These are phyloP conservation scores for Wallemia hederae DNA, from an alignment of 1,284 basidiomycete species.

Conservation along the genomic window DNA sequence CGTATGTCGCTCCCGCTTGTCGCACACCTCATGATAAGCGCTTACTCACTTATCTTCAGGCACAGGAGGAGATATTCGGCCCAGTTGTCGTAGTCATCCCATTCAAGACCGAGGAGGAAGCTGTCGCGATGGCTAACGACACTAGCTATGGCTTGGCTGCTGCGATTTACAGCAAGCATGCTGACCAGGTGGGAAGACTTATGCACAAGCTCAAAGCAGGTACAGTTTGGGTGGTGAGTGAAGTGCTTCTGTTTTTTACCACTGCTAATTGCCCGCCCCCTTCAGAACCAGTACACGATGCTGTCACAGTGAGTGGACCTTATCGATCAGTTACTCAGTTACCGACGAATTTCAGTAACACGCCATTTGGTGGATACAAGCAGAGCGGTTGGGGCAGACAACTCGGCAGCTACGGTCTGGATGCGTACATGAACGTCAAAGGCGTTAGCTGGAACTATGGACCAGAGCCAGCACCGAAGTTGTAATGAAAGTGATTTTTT, in stretches of 20 bases:
- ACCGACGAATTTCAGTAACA: conserved; percentile 26
- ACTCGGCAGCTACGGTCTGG: conserved; percentile 58
- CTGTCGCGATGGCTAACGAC: conserved; percentile 43
- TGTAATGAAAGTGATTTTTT: neutral
- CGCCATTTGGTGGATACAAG: conserved; percentile 83
- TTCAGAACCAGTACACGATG: conserved; percentile 47
- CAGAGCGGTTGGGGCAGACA: conserved; percentile 50
- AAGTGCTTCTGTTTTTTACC: neutral
- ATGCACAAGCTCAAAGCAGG: conserved; percentile 55
- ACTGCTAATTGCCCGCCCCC: neutral
- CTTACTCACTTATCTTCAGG: neutral
- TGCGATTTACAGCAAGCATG: conserved; percentile 60
- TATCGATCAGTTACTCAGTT: neutral
- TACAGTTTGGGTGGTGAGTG: conserved; percentile 30
- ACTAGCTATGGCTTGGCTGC: conserved; percentile 66
- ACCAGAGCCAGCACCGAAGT: neutral
- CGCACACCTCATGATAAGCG: neutral
- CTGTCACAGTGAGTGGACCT: conserved; percentile 18
- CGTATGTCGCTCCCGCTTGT: neutral
- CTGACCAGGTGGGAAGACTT: conserved; percentile 61
- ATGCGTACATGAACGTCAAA: conserved; percentile 58
- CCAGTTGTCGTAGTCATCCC: conserved; percentile 45
- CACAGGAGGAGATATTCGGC: conserved; percentile 36
- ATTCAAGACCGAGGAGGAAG: conserved; percentile 44
- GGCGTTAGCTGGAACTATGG: conserved; percentile 10